These are phyloP conservation scores for Cryptococcus neoformans DNA, from an alignment of 1,284 basidiomycete species.

Conservation along the genomic window DNA sequence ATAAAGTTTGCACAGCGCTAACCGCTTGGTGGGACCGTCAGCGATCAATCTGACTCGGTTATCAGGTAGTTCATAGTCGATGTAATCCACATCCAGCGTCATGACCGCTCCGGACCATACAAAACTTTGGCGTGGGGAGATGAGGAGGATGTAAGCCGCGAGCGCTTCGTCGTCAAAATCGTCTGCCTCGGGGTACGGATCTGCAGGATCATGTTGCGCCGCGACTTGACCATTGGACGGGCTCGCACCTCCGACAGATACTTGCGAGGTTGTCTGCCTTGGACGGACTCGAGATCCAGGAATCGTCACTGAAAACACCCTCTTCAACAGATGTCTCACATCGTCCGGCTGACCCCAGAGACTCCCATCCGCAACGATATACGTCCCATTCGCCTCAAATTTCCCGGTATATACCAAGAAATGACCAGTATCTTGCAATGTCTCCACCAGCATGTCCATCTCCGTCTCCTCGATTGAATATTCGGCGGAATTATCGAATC, in stretches of 20 bases:
- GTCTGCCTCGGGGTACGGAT: conserved; percentile 37
- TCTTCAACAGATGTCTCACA: conserved; percentile 76
- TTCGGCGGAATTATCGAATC: conserved; percentile 95
- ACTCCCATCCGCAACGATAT: conserved; percentile 82
- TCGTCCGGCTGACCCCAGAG: conserved; percentile 77
- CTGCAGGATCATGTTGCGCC: conserved; percentile 51
- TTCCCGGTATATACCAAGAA: conserved; percentile 90
- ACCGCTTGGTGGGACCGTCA: conserved; percentile 75
- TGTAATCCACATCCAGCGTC: conserved; percentile 60
- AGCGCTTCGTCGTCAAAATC: conserved; percentile 50
- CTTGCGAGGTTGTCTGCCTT: background rate
- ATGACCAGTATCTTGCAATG: conserved; percentile 82
- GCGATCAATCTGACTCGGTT: conserved; percentile 79
- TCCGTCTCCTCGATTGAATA: conserved; percentile 80
- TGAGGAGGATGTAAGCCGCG: conserved; percentile 71
- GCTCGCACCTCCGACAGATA: conserved; percentile 25
- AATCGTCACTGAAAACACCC: conserved; percentile 63
- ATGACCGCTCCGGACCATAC: conserved; percentile 90
- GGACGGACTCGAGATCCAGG: conserved; percentile 14
- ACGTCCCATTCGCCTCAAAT: conserved; percentile 89
- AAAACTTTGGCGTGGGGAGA: conserved; percentile 84
- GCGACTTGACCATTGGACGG: conserved; percentile 18
- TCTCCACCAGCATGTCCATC: conserved; percentile 74
- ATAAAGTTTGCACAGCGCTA: conserved; percentile 73
- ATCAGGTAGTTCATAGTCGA: conserved; percentile 77